Base-by-base conservation (phyloP, 306 rosid species). In the Trichosanthes cucumerina region DNA sequence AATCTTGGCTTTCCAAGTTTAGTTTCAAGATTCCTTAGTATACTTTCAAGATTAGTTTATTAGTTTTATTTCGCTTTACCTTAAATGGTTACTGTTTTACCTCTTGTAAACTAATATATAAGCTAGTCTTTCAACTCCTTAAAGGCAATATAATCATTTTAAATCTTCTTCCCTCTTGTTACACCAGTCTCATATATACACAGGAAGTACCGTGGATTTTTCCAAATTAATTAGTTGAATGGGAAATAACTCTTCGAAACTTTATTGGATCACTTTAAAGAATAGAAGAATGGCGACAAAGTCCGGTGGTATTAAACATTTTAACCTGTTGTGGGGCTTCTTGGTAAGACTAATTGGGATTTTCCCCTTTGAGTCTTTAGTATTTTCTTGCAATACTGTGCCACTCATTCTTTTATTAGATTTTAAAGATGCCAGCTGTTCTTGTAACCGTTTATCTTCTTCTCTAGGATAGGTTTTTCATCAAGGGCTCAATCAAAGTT, bases 401-500 rank as follows among this genome's bases (percentile, higher is more conserved):
- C 50, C 50, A 68, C 9, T 39, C 9, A 39, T n/a, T 39, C 31
- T 11, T 68, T 68, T 39, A 21, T 21, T 23, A 43, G n/a, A 69
- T 69, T 69, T 68, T 12, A 21, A 41, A 69, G 53, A 41, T 69
- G 75, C 34, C 21, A 69, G 75, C 53, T 43, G 28, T 68, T 69
- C 19, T 68, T 39, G 53, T 69, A 69, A 69, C 54, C 52, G 5
- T 41, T 69, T 23, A 23, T 43, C 34, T 39, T 23, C 12, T 69
- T 23, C 75, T 69, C 33, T 69, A 69, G 75, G 54, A 69, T 69
- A 69, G 53, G 73, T 12, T 69, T 43, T 69, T 69, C 75, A 43
- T 69, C 53, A 69, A 69, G 75, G 75, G 44, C 54, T 43, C 75
- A 69, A 43, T 41, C 75, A 41, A 69, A 69, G 54, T 69, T 69